Conservation (phyloP, 2,329 filamentous ascomycete genomes). For the Ophiosphaerella narmari region DNA sequence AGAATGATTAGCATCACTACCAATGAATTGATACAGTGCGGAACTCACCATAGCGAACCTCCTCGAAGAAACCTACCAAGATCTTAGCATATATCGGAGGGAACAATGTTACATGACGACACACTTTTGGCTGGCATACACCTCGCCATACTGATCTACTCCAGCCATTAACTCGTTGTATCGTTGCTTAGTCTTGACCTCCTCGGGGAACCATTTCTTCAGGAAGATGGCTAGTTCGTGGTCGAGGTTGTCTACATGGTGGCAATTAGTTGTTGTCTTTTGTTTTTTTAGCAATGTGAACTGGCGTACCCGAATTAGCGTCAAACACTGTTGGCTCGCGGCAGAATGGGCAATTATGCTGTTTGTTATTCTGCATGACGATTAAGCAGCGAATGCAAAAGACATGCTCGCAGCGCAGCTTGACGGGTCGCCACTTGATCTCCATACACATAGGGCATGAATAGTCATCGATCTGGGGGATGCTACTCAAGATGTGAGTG, state of each 20-base stretch:
- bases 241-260: conserved; percentile 68
- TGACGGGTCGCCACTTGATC: conserved; percentile 81
- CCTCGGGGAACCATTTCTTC: conserved; percentile 77
- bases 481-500: conserved; percentile 70
- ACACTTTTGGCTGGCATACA: conserved; percentile 63
- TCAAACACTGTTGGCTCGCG: conserved; percentile 71
- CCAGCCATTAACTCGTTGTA: conserved; percentile 78
- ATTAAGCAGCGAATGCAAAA: conserved; percentile 86
- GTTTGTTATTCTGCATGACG: conserved; percentile 72
- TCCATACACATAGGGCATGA: conserved; percentile 79
- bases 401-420: conserved; percentile 73
- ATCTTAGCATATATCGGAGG: conserved; percentile 9
- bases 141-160: conserved; percentile 71
- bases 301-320: conserved; percentile 65
- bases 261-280: background rate
- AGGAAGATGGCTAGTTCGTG: conserved; percentile 69
- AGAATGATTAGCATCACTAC: background rate
- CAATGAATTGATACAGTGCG: background rate
- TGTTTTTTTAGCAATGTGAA: background rate
- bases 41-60: conserved; percentile 17
- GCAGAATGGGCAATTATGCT: conserved; percentile 76
- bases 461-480: conserved; percentile 85
- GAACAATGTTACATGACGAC: conserved; percentile 57
- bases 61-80: conserved; percentile 20
- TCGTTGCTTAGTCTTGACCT: conserved; percentile 62